These are phyloP conservation scores for Sordariomycetes sp. DNA, from an alignment of 2,329 filamentous ascomycete genomes.

Conservation along the genomic window DNA sequence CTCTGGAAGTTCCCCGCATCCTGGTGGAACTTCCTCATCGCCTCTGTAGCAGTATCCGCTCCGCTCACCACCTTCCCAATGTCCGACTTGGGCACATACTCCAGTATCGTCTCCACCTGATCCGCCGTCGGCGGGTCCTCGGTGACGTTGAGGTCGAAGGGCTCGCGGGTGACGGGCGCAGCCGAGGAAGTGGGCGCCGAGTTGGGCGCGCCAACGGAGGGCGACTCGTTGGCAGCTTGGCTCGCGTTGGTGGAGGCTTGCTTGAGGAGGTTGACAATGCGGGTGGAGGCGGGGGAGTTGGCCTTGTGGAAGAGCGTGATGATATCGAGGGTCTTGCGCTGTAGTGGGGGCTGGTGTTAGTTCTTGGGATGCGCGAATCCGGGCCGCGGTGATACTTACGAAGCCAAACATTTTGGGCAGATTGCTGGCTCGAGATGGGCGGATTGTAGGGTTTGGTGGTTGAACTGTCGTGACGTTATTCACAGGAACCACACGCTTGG, in stretches of 20 bases:
- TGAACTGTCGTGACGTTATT: not conserved
- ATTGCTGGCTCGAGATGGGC: conserved; percentile 9
- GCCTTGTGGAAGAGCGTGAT: conserved; percentile 94
- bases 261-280: conserved; percentile 66
- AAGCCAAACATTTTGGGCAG: conserved; percentile 31
- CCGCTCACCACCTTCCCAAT: conserved; percentile 55
- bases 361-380: not conserved
- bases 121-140: conserved; percentile 68
- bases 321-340: conserved; percentile 77
- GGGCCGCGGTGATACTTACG: conserved; percentile 17
- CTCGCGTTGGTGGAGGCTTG: conserved; percentile 58
- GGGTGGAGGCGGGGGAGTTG: conserved; percentile 55
- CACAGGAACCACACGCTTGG: not conserved
- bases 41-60: conserved; percentile 62
- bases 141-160: conserved; percentile 80
- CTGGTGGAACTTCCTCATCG: conserved; percentile 64
- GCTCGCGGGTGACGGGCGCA: conserved; percentile 27
- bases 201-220: conserved; percentile 11
- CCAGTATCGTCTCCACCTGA: conserved; percentile 72
- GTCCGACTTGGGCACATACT: conserved; percentile 58
- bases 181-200: not conserved
- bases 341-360: conserved; percentile 4
- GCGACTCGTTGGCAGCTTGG: conserved; percentile 27
- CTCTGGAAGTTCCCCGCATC: conserved; percentile 54
- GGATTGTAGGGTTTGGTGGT: not conserved